phyloP scores from a whole-genome alignment of 2,329 filamentous ascomycete genomes.

The Dactylellina drechsleri region DNA sequence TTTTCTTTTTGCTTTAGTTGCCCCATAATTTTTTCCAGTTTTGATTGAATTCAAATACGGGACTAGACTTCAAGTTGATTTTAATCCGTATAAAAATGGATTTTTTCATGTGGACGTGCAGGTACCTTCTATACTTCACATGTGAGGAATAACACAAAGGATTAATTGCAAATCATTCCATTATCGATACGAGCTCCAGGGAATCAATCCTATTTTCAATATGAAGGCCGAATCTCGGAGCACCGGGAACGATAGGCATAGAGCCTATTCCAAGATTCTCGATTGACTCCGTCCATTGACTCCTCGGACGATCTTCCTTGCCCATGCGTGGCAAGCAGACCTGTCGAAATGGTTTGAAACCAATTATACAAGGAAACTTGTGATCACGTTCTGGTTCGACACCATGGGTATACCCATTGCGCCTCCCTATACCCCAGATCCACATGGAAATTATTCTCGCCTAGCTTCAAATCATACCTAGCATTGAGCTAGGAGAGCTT shows the following conservation, averaged over 20 bases:
- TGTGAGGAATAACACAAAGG: conserved; percentile 20
- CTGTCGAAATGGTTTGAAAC: conserved; percentile 14
- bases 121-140: conserved; percentile 37
- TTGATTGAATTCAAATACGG: background rate
- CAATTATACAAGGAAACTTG: conserved; percentile 6
- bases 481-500: background rate
- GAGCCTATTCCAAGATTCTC: conserved; percentile 11
- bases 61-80: background rate
- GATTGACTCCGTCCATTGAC: background rate
- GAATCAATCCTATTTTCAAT: conserved; percentile 10
- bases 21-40: no score
- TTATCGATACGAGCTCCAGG: conserved; percentile 2
- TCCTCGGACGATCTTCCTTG: conserved; percentile 15
- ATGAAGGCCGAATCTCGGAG: conserved; percentile 35
- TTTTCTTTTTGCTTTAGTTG: conserved; percentile 5
- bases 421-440: conserved; percentile 39
- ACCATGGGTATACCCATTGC: conserved; percentile 26
- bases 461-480: conserved; percentile 6
- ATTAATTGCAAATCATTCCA: conserved; percentile 5
- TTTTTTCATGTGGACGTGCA: conserved; percentile 41
- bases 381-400: conserved; percentile 14
- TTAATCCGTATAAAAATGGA: conserved; percentile 1
- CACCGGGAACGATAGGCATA: conserved; percentile 14
- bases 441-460: conserved; percentile 20
- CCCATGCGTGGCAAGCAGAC: conserved; percentile 22